phyloP scores from a whole-genome alignment of 2,329 filamentous ascomycete genomes.

The Exophiala aquamarina region DNA sequence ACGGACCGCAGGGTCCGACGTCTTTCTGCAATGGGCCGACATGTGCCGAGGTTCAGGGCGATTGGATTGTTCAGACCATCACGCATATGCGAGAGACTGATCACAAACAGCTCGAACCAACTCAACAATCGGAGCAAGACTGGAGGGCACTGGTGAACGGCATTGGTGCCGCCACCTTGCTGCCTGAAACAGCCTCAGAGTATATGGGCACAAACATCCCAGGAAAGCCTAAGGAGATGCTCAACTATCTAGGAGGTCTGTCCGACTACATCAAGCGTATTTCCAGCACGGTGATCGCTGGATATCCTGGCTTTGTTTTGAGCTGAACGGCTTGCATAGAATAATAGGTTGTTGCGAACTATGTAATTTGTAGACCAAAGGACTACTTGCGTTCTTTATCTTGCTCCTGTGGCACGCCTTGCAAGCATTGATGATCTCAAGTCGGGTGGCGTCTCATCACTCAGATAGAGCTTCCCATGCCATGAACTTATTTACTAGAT shows the following conservation, averaged over 20 bases:
- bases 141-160: constrained; percentile 32
- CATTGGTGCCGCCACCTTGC: neutral
- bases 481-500: no score
- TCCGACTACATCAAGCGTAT: no score
- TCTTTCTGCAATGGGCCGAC: constrained; percentile 55
- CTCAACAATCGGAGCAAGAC: constrained; percentile 33
- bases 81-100: neutral
- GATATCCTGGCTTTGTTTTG: no score
- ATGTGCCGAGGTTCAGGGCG: constrained; percentile 54
- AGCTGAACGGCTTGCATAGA: no score
- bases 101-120: constrained; percentile 48
- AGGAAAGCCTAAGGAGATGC: constrained; percentile 52
- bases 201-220: constrained; percentile 58
- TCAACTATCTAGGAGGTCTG: constrained; percentile 32
- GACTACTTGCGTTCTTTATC: no score
- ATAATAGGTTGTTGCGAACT: no score
- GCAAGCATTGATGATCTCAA: no score
- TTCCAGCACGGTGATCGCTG: no score
- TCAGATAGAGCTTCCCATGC: no score
- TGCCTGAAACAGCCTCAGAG: neutral
- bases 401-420: no score
- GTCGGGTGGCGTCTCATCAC: no score
- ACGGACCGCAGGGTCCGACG: constrained; percentile 57
- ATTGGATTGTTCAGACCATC: constrained; percentile 40
- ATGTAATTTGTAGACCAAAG: no score